phyloP scores from a whole-genome alignment of 1,284 basidiomycete species.

The Grifola frondosa region DNA sequence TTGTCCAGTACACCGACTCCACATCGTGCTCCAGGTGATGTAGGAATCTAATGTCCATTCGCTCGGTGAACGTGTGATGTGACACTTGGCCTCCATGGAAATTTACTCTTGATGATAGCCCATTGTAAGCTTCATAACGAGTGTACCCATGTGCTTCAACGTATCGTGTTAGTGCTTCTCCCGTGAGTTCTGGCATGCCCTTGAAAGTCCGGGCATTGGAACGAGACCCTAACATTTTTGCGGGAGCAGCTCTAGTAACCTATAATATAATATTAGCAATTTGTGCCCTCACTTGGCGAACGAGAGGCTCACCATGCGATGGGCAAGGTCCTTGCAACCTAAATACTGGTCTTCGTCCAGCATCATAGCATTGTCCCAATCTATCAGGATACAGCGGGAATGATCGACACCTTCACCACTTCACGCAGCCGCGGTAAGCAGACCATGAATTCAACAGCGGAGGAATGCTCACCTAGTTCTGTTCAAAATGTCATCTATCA shows the following conservation, averaged over 20 bases:
- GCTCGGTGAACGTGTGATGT: background rate
- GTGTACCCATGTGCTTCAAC: background rate
- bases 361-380: background rate
- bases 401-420: background rate
- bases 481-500: too few relatives aligned
- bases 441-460: too few relatives aligned
- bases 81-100: background rate
- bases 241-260: too few relatives aligned
- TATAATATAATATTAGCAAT: too few relatives aligned
- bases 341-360: too few relatives aligned
- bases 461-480: too few relatives aligned
- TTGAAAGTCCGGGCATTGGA: too few relatives aligned
- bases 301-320: too few relatives aligned
- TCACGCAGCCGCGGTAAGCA: too few relatives aligned
- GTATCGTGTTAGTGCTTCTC: background rate
- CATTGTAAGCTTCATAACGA: slow-evolving; percentile 2
- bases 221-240: too few relatives aligned
- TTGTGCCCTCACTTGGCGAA: too few relatives aligned
- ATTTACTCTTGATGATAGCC: background rate
- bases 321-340: too few relatives aligned
- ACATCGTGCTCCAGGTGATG: slow-evolving; percentile 7
- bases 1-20: slow-evolving; percentile 7
- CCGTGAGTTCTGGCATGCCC: slow-evolving; percentile 1
- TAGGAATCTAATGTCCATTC: background rate
- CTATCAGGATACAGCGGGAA: slow-evolving; percentile 3